These are phyloP conservation scores for Phytophthora aleatoria DNA, from an alignment of 352 stramenopile genomes.

Conservation along the genomic window DNA sequence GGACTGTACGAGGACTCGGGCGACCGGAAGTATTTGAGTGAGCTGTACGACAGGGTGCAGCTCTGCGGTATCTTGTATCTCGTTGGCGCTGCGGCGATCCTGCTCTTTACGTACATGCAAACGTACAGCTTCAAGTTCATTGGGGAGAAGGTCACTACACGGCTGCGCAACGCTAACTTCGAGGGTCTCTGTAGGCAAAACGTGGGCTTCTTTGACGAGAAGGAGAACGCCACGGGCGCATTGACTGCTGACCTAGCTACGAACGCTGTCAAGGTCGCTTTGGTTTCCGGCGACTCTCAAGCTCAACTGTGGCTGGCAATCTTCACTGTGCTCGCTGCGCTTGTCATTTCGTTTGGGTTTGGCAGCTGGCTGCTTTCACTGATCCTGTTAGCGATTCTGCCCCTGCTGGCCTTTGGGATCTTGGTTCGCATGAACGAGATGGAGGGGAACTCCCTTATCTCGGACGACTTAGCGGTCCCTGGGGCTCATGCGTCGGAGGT, in stretches of 20 bases:
- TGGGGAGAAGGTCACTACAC: constrained; percentile 44
- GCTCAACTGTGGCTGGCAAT: not conserved
- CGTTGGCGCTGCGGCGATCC: constrained; percentile 30
- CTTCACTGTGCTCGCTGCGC: constrained; percentile 1
- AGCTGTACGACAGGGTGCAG: constrained; percentile 44
- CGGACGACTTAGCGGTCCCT: constrained; percentile 30
- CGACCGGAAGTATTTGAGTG: constrained; percentile 28
- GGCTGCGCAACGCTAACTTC: constrained; percentile 53
- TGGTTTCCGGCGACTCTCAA: constrained; percentile 37
- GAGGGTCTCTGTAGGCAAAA: constrained; percentile 42
- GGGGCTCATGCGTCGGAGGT: constrained; percentile 51
- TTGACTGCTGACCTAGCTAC: constrained; percentile 57
- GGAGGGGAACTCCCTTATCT: constrained; percentile 15
- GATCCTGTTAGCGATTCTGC: constrained; percentile 4
- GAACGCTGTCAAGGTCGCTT: constrained; percentile 47
- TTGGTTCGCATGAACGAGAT: constrained; percentile 23
- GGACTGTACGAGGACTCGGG: constrained; percentile 32
- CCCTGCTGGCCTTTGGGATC: not conserved
- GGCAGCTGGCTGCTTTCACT: constrained; percentile 7
- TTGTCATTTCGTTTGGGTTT: constrained; percentile 1
- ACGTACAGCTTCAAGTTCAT: constrained; percentile 58
- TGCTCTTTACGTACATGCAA: constrained; percentile 44
- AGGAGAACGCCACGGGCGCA: constrained; percentile 61
- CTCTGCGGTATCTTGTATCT: constrained; percentile 34
- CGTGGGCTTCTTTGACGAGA: constrained; percentile 76